Base-by-base conservation (phyloP, 441 rosid species). In the Codiaeum variegatum region DNA sequence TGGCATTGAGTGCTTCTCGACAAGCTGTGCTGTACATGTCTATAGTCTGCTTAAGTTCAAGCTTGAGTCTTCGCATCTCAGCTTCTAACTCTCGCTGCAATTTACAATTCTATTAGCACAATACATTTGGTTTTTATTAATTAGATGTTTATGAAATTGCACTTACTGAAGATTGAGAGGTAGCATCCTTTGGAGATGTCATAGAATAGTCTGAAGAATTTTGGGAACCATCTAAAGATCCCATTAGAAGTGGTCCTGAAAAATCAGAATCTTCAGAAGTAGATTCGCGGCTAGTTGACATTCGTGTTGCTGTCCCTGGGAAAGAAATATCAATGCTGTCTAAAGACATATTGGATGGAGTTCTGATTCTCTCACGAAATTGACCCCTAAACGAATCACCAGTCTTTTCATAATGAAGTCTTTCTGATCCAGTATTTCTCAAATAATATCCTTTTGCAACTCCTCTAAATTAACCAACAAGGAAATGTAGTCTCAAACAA, bases 11-110 rank as follows among this genome's bases (percentile, higher is more conserved):
- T 75, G 97, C 97, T 86, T 89, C 97, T 78, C 87, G 90, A 83
- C 97, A 93, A 64, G 96, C 97, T 67, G 85, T 78, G 81, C 91
- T 85, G 62, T 91, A 93, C 95, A 91, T 83, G 71, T 88, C 93
- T 85, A 93, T 91, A 69, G 97, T 93, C 80, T 91, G 97, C 82
- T 75, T 89, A 61, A 93, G 94, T 70, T 93, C 98, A 72, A 84
- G 85, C 84, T 82, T 87, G 51, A 93, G 77, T 77, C 89, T 93
- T 83, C 79, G 86, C 98, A 93, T 89, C 82, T 91, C 97, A 26
- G 83, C 88, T 83, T 90, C 96, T 34, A 88, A 21, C 10, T 87
- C 89, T 38, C 78, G 78, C 97, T 91, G 84, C 79, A 68, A 66
- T 74, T 65, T 67, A 69, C 6, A 63, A 61, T 64, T 71, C 47